Base-by-base conservation (phyloP, 768 basidiomycete species). In the Collybia sordida region DNA sequence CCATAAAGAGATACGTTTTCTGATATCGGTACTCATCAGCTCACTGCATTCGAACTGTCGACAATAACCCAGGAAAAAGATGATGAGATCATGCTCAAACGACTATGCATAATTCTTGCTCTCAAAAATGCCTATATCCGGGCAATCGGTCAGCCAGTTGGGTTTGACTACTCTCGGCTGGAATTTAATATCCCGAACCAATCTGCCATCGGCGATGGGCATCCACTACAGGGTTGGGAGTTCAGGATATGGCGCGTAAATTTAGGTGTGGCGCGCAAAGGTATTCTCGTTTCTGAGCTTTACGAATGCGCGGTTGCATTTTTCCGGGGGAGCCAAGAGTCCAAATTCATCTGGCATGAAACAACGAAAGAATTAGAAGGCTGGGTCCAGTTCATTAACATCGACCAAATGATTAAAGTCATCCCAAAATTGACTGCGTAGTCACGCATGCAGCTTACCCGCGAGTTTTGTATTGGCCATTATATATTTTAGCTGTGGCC, bases 371-470 rank as follows among this genome's bases (percentile, higher is more conserved):
- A 88, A 39, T 63, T 91, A 52, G 86, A 86, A 60, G 80, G 77
- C 27, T 90, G 89, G 88, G 86, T 91, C 12, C 88, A 91, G 68
- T 92, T 90, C 58, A 83, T 91, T 59, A 87, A 83, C 52, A 83
- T 90, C 49, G 87, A 90, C 68, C 85, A 90, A 67, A 81, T 91
- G 73, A 73, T 89, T 63, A 86, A 86, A 58, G 88, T 90, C 52
- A 80, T 88, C 15, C 83, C 84, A 17, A 90, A 90, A 65, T 68
- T 90, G 47, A 79, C 77, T 38, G 87, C 88, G n/a, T 80, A 62
- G 22, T 35, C 15, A 17, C 18, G 44, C 31, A 12, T 4, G 9
- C 9, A 27, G 25, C 25, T 27, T 27, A 27, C 25, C 31, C 9
- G 31, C 3, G 3, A 11, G 31, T 14, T 12, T 31, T 31, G 31